Evolutionary conservation across 106 monocot genomes (phyloP).

Genomic region (Amphibolis antarctica): DNA sequence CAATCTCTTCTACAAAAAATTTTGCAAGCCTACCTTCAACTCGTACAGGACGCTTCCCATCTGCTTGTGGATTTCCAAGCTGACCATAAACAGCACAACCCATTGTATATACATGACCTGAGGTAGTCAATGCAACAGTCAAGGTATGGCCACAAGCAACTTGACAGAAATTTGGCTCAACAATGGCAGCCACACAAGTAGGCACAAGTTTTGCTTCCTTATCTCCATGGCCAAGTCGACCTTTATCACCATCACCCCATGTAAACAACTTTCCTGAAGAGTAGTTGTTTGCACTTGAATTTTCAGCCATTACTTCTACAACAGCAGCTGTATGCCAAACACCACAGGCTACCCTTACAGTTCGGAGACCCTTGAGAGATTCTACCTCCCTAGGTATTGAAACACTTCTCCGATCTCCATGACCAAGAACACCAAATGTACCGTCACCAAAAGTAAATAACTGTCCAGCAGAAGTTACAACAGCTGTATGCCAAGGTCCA

Average conservation of each 20-base stretch:
- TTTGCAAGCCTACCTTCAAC: conserved; percentile 66
- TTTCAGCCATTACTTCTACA: conserved; percentile 65
- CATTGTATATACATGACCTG: conserved; percentile 74
- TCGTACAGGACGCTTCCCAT: conserved; percentile 55
- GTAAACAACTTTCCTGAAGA: conserved; percentile 76
- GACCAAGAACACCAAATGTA: conserved; percentile 81
- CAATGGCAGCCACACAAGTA: conserved; percentile 59
- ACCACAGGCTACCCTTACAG: conserved; percentile 67
- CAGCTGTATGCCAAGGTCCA: conserved; percentile 81
- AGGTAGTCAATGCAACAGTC: conserved; percentile 65
- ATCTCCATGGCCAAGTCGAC: conserved; percentile 69
- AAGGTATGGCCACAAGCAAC: conserved; percentile 78
- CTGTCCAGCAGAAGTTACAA: conserved; percentile 63
- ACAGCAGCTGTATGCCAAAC: conserved; percentile 87
- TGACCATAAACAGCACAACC: conserved; percentile 75
- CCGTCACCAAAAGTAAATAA: conserved; percentile 79
- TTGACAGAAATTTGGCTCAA: conserved; percentile 68
- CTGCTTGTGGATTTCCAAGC: conserved; percentile 60
- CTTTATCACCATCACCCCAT: conserved; percentile 82
- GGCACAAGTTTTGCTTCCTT: conserved; percentile 65
- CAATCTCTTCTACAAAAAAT: conserved; percentile 64
- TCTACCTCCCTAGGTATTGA: conserved; percentile 60
- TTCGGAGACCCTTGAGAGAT: conserved; percentile 57
- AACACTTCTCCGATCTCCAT: conserved; percentile 57
- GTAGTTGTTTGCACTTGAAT: conserved; percentile 50